Evolutionary conservation across 1,284 basidiomycete species (phyloP).

Genomic region (Exobasidium cylindrosporum): DNA sequence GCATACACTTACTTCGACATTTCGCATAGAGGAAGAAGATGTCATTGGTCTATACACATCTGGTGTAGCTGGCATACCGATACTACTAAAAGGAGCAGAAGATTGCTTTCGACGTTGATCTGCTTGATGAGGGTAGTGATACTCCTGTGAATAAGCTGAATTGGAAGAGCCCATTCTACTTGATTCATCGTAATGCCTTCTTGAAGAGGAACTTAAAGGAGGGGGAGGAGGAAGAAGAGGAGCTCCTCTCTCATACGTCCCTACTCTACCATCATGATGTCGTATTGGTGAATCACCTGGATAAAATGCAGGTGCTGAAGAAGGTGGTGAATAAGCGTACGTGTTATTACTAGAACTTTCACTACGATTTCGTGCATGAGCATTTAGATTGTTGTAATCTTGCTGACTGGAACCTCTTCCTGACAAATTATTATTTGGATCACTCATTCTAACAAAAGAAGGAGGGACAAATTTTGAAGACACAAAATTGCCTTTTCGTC

Average conservation of each 20-base stretch:
- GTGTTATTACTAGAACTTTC: too few relatives aligned
- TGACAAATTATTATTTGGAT: too few relatives aligned
- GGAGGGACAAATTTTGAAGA: too few relatives aligned
- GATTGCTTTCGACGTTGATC: background rate
- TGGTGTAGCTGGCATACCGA: constrained; percentile 2
- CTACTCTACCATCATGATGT: background rate
- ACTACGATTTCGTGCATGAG: too few relatives aligned
- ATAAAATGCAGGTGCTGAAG: background rate
- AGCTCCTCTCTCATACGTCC: background rate
- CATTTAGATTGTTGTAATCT: too few relatives aligned
- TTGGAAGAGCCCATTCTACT: background rate
- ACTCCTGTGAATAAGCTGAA: background rate
- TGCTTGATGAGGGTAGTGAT: background rate
- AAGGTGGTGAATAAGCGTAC: too few relatives aligned
- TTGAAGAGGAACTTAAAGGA: too few relatives aligned
- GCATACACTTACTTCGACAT: background rate
- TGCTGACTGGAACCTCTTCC: too few relatives aligned
- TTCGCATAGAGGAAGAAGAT: background rate
- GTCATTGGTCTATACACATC: background rate
- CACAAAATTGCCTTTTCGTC: too few relatives aligned
- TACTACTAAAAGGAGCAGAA: background rate
- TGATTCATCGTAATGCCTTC: background rate
- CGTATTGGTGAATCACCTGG: background rate
- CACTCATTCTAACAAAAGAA: too few relatives aligned
- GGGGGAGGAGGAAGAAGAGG: too few relatives aligned